phyloP scores from a whole-genome alignment of 257 asterid genomes.

The Solanum dulcamara region DNA sequence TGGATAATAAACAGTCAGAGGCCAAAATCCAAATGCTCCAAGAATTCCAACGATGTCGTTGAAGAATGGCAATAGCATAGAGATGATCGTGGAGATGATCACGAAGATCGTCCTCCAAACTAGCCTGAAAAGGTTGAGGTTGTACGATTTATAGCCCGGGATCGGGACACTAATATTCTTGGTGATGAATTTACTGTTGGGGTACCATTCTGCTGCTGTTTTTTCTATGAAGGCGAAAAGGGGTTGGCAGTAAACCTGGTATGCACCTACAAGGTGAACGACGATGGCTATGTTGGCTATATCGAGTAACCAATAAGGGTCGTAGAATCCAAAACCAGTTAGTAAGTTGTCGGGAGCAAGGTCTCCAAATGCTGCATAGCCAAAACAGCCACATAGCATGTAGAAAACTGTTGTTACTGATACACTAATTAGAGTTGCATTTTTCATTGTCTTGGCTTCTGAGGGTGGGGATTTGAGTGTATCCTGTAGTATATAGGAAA shows the following conservation, averaged over 20 bases:
- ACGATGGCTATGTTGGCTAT: slow-evolving; percentile 74
- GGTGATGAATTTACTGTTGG: slow-evolving; percentile 33
- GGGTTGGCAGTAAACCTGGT: slow-evolving; percentile 91
- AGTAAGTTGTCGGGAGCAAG: slow-evolving; percentile 71
- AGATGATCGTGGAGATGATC: slow-evolving; percentile 44
- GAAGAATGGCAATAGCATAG: slow-evolving; percentile 82
- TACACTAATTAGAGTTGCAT: slow-evolving; percentile 58
- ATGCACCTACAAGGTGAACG: slow-evolving; percentile 72
- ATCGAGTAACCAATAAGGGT: slow-evolving; percentile 86
- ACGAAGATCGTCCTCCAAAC: slow-evolving; percentile 66
- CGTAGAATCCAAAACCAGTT: slow-evolving; percentile 83
- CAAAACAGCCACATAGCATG: slow-evolving; percentile 83
- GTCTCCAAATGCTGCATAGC: slow-evolving; percentile 93
- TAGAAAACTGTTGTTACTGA: slow-evolving; percentile 74
- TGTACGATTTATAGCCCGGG: slow-evolving; percentile 23
- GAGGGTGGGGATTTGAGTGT: slow-evolving; percentile 75
- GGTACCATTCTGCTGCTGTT: slow-evolving; percentile 32
- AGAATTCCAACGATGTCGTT: slow-evolving; percentile 72
- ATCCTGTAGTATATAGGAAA: slow-evolving; percentile 24
- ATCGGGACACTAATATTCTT: slow-evolving; percentile 38
- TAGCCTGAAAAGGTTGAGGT: slow-evolving; percentile 47
- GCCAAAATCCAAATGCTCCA: slow-evolving; percentile 91
- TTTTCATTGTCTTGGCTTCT: slow-evolving; percentile 72
- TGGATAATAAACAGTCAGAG: slow-evolving; percentile 74
- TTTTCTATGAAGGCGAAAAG: slow-evolving; percentile 71